Base-by-base conservation (phyloP, 352 stramenopile species). In the Phytophthora kernoviae region DNA sequence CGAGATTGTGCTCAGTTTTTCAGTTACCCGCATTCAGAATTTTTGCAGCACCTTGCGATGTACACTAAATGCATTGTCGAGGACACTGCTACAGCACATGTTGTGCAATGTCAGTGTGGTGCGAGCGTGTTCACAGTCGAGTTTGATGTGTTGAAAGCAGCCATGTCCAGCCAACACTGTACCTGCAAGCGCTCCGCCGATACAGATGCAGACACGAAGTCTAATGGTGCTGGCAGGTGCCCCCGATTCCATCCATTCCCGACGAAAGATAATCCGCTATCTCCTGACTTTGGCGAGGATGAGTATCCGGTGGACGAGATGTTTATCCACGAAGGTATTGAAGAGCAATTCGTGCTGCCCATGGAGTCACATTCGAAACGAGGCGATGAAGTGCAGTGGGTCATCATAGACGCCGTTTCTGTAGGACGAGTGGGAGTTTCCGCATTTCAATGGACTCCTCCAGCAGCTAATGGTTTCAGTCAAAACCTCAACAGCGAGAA, bases 91-190 rank as follows among this genome's bases (percentile, higher is more conserved):
- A 61, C 18, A 7, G 65, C 24, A 17, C 62, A 34, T 9, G 54
- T 78, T n/a, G 53, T 77, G 2, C 61, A 62, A 18, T 88, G 76
- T 60, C 45, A 49, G 8, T 90, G 81, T 42, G 78, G 77, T 10
- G 60, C 75, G n/a, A 76, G 54, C 26, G 69, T 82, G 21, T 54
- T 84, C 20, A 58, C 49, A 0, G 39, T 81, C 18, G 52, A 55
- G 0, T 18, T 58, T 14, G 27, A 43, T 4, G 57, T 54, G 1
- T 41, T 81, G 5, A 32, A 22, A 4, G 43, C 69, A 12, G 68
- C 63, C 14, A 27, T 61, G 0, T 10, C 27, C 12, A 52, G 12
- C 21, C 71, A 68, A 36, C 56, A 50, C 11, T 77, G 70, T 42
- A 60, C 58, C 14, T 76, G 68, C 22, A 54, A 27, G 8, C 11